A percentile compares a stretch with the other conserved stretches of the same genome.
Evolutionary conservation across 2,329 filamentous ascomycete species (phyloP).

Genomic region (Aspergillus bombycis): DNA sequence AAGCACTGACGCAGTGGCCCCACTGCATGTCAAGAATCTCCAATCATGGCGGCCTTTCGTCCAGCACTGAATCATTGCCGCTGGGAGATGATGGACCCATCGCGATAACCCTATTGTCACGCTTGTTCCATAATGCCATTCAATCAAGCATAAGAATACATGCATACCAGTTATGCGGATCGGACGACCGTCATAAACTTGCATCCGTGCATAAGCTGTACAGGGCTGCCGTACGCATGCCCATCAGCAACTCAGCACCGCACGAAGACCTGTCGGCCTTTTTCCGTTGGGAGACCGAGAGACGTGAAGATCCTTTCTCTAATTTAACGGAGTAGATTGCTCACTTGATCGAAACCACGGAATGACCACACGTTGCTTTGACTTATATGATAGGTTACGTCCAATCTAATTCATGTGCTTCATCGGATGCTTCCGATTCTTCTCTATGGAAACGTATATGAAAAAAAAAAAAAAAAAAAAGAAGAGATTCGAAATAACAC

Average conservation of each 20-base stretch:
- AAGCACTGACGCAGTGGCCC: neutral
- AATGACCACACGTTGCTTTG: too few relatives aligned
- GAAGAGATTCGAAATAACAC: neutral
- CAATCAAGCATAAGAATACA: neutral
- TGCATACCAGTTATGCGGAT: neutral
- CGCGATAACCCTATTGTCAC: neutral
- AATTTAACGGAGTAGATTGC: neutral
- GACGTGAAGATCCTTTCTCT: neutral
- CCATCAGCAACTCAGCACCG: too few relatives aligned
- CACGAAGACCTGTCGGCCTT: too few relatives aligned
- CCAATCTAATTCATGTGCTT: neutral
- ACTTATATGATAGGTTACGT: neutral
- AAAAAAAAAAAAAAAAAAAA: neutral
- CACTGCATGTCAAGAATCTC: neutral
- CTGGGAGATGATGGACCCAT: neutral
- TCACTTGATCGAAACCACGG: neutral
- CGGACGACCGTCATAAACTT: neutral
- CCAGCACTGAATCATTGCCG: neutral
- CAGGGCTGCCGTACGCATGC: neutral
- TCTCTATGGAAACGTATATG: too few relatives aligned
- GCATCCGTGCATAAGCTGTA: neutral
- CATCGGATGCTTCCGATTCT: neutral
- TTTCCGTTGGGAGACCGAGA: neutral
- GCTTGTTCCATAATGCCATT: neutral
- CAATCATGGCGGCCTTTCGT: neutral